These are phyloP conservation scores for Lentinula edodes DNA, from an alignment of 768 basidiomycete species.

Conservation along the genomic window DNA sequence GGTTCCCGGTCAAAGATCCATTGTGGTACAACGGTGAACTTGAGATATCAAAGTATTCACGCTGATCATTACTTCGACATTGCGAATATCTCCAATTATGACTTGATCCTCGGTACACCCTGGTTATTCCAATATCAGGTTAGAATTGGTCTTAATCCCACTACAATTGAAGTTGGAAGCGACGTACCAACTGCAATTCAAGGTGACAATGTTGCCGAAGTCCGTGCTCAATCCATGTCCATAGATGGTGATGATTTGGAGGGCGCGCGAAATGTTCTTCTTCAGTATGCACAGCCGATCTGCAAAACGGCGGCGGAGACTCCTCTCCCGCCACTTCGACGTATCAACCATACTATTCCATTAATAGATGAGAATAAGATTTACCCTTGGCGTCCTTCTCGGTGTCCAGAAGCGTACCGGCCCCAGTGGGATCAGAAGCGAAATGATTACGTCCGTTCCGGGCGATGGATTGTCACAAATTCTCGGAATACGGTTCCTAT, in stretches of 20 bases:
- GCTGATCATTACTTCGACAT: slow-evolving; percentile 25
- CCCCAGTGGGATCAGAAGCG: slow-evolving; percentile 18
- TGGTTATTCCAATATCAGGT: slow-evolving; percentile 27
- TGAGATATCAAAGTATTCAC: slow-evolving; percentile 12
- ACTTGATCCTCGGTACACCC: slow-evolving; percentile 31
- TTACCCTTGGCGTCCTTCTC: slow-evolving; percentile 14
- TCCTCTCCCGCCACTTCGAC: slow-evolving; percentile 19
- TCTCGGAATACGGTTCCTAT: slow-evolving; percentile 11
- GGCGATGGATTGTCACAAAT: slow-evolving; percentile 19
- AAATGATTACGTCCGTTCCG: slow-evolving; percentile 14
- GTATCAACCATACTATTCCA: slow-evolving; percentile 23
- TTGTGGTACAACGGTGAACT: slow-evolving; percentile 1
- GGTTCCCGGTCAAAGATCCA: slow-evolving; percentile 24
- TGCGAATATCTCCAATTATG: slow-evolving; percentile 30
- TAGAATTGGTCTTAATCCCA: slow-evolving; percentile 20
- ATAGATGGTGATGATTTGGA: slow-evolving; percentile 8
- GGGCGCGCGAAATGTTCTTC: slow-evolving; percentile 7
- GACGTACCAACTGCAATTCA: slow-evolving; percentile 8
- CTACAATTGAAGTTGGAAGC: slow-evolving; percentile 12
- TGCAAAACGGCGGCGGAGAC: slow-evolving; percentile 5
- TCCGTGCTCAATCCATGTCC: slow-evolving; percentile 10
- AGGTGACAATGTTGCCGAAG: slow-evolving; percentile 9
- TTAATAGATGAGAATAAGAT: slow-evolving; percentile 17
- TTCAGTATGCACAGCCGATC: slow-evolving; percentile 10
- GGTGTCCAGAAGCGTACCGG: slow-evolving; percentile 19